A percentile compares a stretch with the other conserved stretches of the same genome.
Evolutionary conservation across 345 rosid genomes (phyloP).

Genomic region (Citrus glauca): DNA sequence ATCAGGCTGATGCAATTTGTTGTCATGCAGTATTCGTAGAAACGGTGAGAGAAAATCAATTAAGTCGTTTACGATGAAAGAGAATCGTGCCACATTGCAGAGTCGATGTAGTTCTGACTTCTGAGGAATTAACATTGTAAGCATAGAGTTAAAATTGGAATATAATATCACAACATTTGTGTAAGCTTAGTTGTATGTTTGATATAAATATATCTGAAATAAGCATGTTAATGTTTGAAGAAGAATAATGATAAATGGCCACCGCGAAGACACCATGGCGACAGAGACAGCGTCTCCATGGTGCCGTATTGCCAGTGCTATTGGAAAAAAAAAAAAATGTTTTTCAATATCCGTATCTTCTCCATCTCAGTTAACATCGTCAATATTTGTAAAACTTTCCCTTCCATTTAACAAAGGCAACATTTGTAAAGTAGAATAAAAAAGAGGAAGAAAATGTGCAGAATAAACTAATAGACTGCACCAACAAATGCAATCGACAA

Average conservation of each 20-base stretch:
- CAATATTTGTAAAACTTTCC: too few relatives aligned
- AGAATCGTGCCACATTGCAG: background rate
- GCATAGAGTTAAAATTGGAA: background rate
- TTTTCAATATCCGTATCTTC: background rate
- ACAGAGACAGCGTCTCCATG: too few relatives aligned
- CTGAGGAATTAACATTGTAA: background rate
- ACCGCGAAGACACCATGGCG: too few relatives aligned
- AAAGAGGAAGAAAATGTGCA: too few relatives aligned
- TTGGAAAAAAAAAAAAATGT: too few relatives aligned
- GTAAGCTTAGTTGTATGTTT: background rate
- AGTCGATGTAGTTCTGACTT: background rate
- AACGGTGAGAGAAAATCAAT: background rate
- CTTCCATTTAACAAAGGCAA: background rate
- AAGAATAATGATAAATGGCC: too few relatives aligned
- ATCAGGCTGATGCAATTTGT: background rate
- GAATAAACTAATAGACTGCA: too few relatives aligned
- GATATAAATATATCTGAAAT: background rate
- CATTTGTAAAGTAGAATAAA: too few relatives aligned
- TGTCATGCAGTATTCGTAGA: too few relatives aligned
- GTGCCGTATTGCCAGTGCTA: too few relatives aligned
- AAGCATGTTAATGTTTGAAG: background rate
- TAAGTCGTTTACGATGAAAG: background rate
- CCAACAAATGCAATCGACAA: too few relatives aligned
- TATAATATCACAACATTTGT: background rate
- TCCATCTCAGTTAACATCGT: too few relatives aligned